A percentile compares a stretch with the other conserved stretches of the same genome.
phyloP scores from a whole-genome alignment of 1,284 basidiomycete species.

The Austroboletus niveus region DNA sequence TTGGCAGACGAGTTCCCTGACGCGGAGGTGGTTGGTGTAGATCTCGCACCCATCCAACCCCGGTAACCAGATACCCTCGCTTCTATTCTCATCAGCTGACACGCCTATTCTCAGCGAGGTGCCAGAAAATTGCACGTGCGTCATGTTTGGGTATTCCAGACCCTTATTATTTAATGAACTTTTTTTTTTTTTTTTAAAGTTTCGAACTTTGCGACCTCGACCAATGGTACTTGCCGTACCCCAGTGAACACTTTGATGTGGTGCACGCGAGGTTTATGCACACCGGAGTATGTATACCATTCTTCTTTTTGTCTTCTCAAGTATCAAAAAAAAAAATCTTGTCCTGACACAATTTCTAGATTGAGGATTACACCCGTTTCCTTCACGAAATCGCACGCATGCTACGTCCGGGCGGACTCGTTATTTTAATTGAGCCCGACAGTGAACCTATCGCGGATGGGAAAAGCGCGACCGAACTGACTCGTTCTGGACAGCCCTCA shows the following conservation, averaged over 20 bases:
- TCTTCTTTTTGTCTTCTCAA: constrained; percentile 1
- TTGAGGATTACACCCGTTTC: constrained; percentile 57
- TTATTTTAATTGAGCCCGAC: constrained; percentile 62
- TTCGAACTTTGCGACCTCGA: constrained; percentile 69
- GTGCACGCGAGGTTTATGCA: constrained; percentile 66
- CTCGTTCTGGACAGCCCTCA: constrained; percentile 35
- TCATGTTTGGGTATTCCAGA: constrained; percentile 9
- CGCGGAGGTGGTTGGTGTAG: constrained; percentile 63
- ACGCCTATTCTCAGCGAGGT: constrained; percentile 44
- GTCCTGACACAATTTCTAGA: constrained; percentile 37
- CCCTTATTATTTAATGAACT: constrained; percentile 1
- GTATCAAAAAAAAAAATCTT: background rate
- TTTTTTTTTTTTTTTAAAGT: constrained; percentile 32
- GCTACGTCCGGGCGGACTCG: constrained; percentile 66
- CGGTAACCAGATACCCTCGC: constrained; percentile 41
- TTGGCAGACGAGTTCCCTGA: constrained; percentile 69
- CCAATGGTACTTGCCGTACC: constrained; percentile 56
- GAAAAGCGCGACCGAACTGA: constrained; percentile 37
- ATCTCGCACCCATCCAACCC: constrained; percentile 68
- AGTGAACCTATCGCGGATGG: constrained; percentile 47
- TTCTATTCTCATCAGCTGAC: constrained; percentile 14
- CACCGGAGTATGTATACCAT: constrained; percentile 43
- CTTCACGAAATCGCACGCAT: constrained; percentile 59
- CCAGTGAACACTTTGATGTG: constrained; percentile 58
- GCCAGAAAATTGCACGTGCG: constrained; percentile 67